Conservation (phyloP, 352 stramenopile genomes). For the Pythium utonaiense region DNA sequence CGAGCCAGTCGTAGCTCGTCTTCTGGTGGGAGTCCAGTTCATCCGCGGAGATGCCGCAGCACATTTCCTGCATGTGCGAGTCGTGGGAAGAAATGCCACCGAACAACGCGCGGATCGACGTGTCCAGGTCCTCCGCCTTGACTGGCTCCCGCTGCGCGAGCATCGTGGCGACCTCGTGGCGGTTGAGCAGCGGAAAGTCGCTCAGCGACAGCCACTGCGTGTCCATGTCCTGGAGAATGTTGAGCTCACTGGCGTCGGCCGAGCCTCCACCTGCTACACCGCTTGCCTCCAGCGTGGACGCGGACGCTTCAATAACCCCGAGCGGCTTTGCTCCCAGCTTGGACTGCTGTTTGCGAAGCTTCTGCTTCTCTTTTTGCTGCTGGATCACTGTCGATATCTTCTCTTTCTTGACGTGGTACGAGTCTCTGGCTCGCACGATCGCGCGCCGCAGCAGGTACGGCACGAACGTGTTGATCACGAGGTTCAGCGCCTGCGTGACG, state of each 20-base stretch:
- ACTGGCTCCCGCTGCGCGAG: slow-evolving; percentile 43
- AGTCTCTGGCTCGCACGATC: slow-evolving; percentile 43
- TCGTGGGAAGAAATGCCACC: slow-evolving; percentile 40
- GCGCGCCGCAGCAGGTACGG: slow-evolving; percentile 45
- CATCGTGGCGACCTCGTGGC: slow-evolving; percentile 28
- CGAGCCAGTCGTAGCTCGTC: slow-evolving; percentile 59
- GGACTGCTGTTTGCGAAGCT: neutral
- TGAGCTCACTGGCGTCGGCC: neutral
- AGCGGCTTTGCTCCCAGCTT: neutral
- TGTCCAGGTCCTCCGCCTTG: slow-evolving; percentile 32
- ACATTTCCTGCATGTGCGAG: slow-evolving; percentile 51
- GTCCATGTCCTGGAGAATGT: slow-evolving; percentile 12
- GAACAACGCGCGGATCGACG: slow-evolving; percentile 36
- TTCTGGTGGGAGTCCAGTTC: slow-evolving; percentile 46
- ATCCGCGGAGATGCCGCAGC: slow-evolving; percentile 27
- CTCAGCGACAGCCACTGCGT: slow-evolving; percentile 31
- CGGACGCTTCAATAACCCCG: slow-evolving; percentile 3
- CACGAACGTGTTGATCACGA: slow-evolving; percentile 68
- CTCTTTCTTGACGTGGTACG: slow-evolving; percentile 56
- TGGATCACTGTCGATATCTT: slow-evolving; percentile 26
- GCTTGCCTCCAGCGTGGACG: neutral
- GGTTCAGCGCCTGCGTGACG: slow-evolving; percentile 62
- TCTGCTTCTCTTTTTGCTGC: neutral
- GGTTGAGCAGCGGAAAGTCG: slow-evolving; percentile 21
- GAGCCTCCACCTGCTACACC: neutral